These are phyloP conservation scores for Triangularia setosa DNA, from an alignment of 2,329 filamentous ascomycete genomes.

Conservation along the genomic window DNA sequence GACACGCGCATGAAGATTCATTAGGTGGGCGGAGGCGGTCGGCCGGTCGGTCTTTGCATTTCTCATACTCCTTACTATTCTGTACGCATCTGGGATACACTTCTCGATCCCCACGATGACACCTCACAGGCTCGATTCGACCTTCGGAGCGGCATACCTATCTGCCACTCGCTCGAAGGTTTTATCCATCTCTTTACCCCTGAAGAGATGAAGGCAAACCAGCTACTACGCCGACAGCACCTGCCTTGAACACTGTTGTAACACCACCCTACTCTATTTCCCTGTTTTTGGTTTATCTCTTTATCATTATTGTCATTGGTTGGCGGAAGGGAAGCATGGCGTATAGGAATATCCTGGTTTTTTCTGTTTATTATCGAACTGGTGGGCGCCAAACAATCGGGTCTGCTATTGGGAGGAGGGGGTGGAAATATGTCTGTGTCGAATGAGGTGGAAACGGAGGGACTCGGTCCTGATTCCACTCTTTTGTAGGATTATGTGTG, in stretches of 20 bases:
- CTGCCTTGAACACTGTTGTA: not conserved
- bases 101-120: not conserved
- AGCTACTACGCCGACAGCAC: not conserved
- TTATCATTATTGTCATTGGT: not conserved
- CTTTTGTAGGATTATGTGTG: conserved; percentile 19
- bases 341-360: not conserved
- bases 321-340: conserved; percentile 1
- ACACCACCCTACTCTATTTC: not conserved
- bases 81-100: not conserved
- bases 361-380: not conserved
- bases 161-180: not conserved
- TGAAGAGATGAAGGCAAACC: not conserved
- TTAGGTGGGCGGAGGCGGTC: not conserved
- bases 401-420: not conserved
- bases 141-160: not conserved
- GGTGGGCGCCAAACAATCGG: not conserved
- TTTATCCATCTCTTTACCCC: not conserved
- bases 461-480: conserved; percentile 15
- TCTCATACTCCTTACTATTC: not conserved
- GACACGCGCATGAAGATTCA: conserved; percentile 1
- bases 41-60: not conserved
- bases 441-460: not conserved
- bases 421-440: not conserved
- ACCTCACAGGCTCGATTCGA: not conserved
- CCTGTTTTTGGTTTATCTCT: not conserved